Evolutionary conservation across 139 green algal genomes (phyloP), one percentile per base, ranked within the genome.

Genomic region (Chlamydomonas sphaeroides): DNA sequence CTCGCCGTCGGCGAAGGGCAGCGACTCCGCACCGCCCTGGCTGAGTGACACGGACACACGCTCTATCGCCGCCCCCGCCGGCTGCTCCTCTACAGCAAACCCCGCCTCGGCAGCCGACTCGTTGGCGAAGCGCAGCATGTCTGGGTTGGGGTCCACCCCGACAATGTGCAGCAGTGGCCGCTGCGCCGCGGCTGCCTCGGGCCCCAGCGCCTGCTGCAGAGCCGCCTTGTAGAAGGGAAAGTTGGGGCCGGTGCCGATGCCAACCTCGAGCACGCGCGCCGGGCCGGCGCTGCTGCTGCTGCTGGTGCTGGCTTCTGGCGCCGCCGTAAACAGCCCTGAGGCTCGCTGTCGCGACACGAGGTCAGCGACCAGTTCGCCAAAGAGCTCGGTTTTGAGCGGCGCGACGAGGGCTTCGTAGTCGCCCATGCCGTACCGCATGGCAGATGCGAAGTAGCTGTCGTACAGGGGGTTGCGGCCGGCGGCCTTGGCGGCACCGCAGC

Each of bases 91-190:
- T 25, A 65, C 8, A 20, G 5, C 7, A 11, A 82, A 28, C 0
- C 76, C 77, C 11, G 49, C 49, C 2, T 28, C 35, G 15, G 25
- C 23, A 3, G 66, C 78, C 2, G 65, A 33, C 26, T 70, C 78
- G 7, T 2, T n/a, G 6, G 78, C 83, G 68, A 91, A 94, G 0
- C 26, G 42, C 23, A 41, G 70, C 93, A 96, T 96, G 45, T 66
- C 91, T 8, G 67, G 17, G 57, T 96, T 96, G 41, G 91, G 92
- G 30, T 96, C 93, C 3, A 96, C 5, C 4, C 91, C 93, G 21
- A 81, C 82, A 21, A 96, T 80, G 8, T 79, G 63, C 7, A 85
- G 38, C 11, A 15, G 14, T n/a, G 8, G 59, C 28, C 26, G 3
- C 59, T 66, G 59, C 14, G 59, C 30, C 1, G 56, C 20, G 8